Conservation (phyloP, 768 basidiomycete species). For the Rhizopogon salebrosus region DNA sequence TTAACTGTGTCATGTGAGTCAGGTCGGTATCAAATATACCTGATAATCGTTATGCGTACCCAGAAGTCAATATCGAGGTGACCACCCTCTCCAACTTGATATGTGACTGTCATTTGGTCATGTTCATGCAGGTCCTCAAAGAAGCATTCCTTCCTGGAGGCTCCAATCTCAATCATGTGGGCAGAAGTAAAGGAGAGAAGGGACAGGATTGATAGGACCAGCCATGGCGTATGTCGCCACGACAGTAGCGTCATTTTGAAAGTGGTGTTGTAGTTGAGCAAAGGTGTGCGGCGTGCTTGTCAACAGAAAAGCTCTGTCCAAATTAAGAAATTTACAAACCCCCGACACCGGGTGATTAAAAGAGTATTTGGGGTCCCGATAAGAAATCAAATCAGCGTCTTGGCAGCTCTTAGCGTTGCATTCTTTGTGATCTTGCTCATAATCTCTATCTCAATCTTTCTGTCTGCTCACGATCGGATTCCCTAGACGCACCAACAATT, state of each 20-base stretch:
- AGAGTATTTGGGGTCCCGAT: slow-evolving; percentile 4
- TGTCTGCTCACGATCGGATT: neutral
- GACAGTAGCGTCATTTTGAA: slow-evolving; percentile 27
- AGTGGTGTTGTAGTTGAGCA: neutral
- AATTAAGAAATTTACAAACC: slow-evolving; percentile 13
- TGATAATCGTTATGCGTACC: slow-evolving; percentile 42
- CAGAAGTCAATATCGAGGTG: slow-evolving; percentile 98
- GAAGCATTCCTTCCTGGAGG: slow-evolving; percentile 89
- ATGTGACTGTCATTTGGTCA: slow-evolving; percentile 99
- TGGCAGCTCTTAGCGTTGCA: slow-evolving; percentile 6
- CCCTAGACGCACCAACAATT: neutral
- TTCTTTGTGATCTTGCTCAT: slow-evolving; percentile 1
- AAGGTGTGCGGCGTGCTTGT: neutral
- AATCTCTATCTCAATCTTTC: neutral
- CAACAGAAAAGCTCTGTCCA: neutral
- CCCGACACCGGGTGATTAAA: slow-evolving; percentile 15
- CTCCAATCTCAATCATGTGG: slow-evolving; percentile 70
- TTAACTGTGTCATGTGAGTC: slow-evolving; percentile 47
- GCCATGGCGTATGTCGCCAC: slow-evolving; percentile 31
- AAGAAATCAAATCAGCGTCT: slow-evolving; percentile 8
- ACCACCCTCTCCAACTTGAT: slow-evolving; percentile 97
- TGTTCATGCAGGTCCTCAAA: slow-evolving; percentile 90
- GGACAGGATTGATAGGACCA: slow-evolving; percentile 34
- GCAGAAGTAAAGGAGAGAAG: slow-evolving; percentile 38
- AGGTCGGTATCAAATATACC: neutral